Percentiles rank a stretch among this genome's conserved stretches.
phyloP scores from a whole-genome alignment of 768 basidiomycete species.

The Termitomyces sp. region DNA sequence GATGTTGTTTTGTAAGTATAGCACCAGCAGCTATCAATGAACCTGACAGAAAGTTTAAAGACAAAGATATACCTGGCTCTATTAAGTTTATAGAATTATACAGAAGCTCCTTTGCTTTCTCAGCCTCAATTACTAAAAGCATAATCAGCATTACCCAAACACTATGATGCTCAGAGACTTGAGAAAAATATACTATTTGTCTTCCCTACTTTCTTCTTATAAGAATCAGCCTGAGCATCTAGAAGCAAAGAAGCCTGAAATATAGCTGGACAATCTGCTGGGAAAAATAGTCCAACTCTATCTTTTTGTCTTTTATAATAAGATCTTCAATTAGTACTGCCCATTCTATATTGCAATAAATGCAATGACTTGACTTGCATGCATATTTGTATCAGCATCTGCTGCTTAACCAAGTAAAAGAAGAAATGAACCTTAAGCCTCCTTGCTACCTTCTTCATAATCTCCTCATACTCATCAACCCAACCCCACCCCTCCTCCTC shows the following conservation, averaged over 20 bases:
- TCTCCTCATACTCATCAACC: slow-evolving; percentile 39
- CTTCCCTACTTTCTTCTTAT: not conserved
- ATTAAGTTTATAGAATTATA: no score
- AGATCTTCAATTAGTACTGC: slow-evolving; percentile 26
- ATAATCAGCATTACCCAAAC: no score
- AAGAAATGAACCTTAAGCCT: slow-evolving; percentile 37
- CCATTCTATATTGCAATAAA: slow-evolving; percentile 11
- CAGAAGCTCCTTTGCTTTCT: no score
- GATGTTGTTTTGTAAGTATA: no score
- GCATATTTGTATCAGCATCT: not conserved
- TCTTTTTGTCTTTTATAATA: slow-evolving; percentile 25
- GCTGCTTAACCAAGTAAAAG: not conserved
- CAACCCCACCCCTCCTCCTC: slow-evolving; percentile 38
- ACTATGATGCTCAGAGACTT: no score
- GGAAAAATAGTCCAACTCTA: slow-evolving; percentile 31
- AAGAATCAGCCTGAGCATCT: not conserved
- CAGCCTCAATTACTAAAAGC: no score
- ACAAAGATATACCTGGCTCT: no score
- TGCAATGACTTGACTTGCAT: slow-evolving; percentile 18
- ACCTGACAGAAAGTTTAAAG: no score
- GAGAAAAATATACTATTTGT: not conserved
- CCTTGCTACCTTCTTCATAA: slow-evolving; percentile 54
- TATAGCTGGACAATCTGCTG: slow-evolving; percentile 59
- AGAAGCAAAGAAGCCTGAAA: not conserved
- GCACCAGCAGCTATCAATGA: no score